Evolutionary conservation across 345 rosid genomes (phyloP), one percentile per base, ranked within the genome.

Genomic region (Ceriops tagal): DNA sequence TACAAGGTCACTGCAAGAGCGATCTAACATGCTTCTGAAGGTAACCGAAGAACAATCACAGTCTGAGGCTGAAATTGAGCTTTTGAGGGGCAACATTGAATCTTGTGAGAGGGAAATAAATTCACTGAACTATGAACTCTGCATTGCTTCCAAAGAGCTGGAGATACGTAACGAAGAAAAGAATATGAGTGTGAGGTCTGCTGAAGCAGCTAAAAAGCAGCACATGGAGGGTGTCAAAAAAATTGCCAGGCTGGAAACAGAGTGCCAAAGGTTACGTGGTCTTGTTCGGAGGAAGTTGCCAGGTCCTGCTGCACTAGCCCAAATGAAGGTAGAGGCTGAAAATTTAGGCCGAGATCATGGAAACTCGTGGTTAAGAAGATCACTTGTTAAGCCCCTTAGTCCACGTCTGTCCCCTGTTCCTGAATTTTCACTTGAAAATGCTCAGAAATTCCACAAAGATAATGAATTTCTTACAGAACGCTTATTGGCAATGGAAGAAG

Each of bases 221-320:
- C 89, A 92, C 43, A 61, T 78, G 84, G 99, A 96, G 72, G 93
- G 98, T 65, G 91, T 81, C 9, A 96, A 92, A 81, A 96, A 89
- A 78, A 90, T 92, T 51, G 81, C 89, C 53, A 96, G 92, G 84
- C 75, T 96, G 56, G 99, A 96, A 79, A 89, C 95, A 22, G 98
- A 96, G 68, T 90, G 97, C 77, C 98, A 96, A 77, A 90, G 99
- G 70, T 75, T 95, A 75, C 92, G 99, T 0, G 89, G 93, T 57
- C 81, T 95, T 32, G 97, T 95, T 62, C 81, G 98, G 78, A 95
- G 90, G 83, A 95, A 88, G 84, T 85, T 95, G 74, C 99, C 99
- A 0, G 99, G 99, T 77, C 98, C 99, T 70, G 99, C 98, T 61
- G 99, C 99, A 47, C 88, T 95, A 69, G 99, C 99, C 19, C 97